Evolutionary conservation across 331 rosid species (phyloP).

Genomic region (Stylosanthes scabra): DNA sequence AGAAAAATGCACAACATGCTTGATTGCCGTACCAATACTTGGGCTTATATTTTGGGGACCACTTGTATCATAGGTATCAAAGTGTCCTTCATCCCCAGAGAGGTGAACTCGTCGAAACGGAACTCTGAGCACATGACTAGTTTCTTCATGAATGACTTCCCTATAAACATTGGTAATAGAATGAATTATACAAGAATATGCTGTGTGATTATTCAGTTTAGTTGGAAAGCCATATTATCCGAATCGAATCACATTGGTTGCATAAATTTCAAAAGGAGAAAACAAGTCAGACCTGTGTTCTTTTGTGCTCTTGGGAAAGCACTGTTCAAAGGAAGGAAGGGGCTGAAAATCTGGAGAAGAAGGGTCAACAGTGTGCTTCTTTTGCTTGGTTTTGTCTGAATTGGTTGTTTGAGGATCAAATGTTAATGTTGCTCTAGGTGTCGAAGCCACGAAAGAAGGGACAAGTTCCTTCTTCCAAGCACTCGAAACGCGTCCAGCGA

Average conservation of each 20-base stretch:
- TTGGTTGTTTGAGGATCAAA: constrained; percentile 72
- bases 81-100: constrained; percentile 80
- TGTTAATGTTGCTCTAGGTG: constrained; percentile 78
- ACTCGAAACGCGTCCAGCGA: constrained; percentile 60
- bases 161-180: constrained; percentile 47
- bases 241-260: neutral
- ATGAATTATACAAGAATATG: neutral
- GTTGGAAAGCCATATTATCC: no score
- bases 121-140: constrained; percentile 90
- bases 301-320: constrained; percentile 97
- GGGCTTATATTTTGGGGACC: constrained; percentile 94
- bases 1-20: constrained; percentile 2
- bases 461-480: constrained; percentile 66
- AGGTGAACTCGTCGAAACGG: constrained; percentile 92
- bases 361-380: constrained; percentile 83
- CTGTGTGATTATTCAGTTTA: neutral
- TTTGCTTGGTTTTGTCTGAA: constrained; percentile 64
- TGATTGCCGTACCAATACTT: constrained; percentile 61
- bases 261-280: constrained; percentile 16
- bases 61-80: constrained; percentile 92
- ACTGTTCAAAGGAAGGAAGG: constrained; percentile 92
- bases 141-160: constrained; percentile 79
- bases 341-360: constrained; percentile 90
- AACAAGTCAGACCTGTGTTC: constrained; percentile 58
- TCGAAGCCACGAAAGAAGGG: constrained; percentile 53